Evolutionary conservation across 2,329 filamentous ascomycete genomes (phyloP).

Genomic region (Aaosphaeria arxii): DNA sequence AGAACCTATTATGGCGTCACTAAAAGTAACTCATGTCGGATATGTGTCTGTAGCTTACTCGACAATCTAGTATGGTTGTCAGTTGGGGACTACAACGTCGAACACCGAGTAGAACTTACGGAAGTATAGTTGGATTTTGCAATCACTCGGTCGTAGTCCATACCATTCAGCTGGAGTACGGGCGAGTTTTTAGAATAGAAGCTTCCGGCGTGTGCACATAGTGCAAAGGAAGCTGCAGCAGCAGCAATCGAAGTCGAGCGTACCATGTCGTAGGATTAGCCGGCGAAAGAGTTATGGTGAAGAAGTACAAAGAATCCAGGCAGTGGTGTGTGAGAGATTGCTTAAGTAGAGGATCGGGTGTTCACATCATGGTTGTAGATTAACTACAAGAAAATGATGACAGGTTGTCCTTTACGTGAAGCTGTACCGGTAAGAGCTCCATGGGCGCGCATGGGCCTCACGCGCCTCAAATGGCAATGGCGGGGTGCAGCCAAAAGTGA

Average conservation of each 20-base stretch:
- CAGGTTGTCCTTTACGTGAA: conserved; percentile 20
- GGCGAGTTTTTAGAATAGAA: conserved; percentile 85
- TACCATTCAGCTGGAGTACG: conserved; percentile 77
- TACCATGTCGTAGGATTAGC: conserved; percentile 26
- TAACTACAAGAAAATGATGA: conserved; percentile 5
- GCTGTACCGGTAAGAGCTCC: conserved; percentile 4
- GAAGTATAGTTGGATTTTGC: conserved; percentile 88
- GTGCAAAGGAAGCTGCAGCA: conserved; percentile 61
- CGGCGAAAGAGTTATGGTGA: neutral
- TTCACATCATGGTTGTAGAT: conserved; percentile 13
- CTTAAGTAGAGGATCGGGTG: conserved; percentile 7
- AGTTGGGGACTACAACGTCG: conserved; percentile 2
- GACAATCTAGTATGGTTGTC: conserved; percentile 28
- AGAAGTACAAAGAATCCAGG: conserved; percentile 3
- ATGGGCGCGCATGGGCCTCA: neutral
- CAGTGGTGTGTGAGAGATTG: conserved; percentile 2
- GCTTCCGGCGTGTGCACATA: conserved; percentile 64
- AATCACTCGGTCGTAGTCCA: conserved; percentile 79
- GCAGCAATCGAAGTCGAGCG: conserved; percentile 42
- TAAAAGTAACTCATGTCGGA: neutral
- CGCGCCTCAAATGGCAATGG: neutral
- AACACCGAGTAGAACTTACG: conserved; percentile 51
- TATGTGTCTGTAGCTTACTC: conserved; percentile 29
- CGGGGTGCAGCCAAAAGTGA: too few species aligned
- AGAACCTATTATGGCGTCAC: conserved; percentile 68